Percentiles rank a stretch among this genome's conserved stretches.
Evolutionary conservation across 768 basidiomycete species (phyloP).

Genomic region (Tubosaeta brunneosetosa): DNA sequence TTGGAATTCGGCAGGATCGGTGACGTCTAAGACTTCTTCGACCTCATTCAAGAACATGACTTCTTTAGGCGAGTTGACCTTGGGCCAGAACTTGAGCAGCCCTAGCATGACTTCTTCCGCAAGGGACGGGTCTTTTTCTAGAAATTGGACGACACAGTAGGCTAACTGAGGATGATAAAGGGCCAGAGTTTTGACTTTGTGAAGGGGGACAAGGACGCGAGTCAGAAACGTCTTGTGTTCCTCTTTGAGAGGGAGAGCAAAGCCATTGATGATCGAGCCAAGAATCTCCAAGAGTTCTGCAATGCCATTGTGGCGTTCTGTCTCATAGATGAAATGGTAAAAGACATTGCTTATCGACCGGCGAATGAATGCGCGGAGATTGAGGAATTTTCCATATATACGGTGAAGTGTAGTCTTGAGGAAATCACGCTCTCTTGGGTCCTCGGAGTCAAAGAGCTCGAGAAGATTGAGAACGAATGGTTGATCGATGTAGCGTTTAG

Average conservation of each 20-base stretch:
- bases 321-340: slow-evolving; percentile 98
- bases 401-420: slow-evolving; percentile 98
- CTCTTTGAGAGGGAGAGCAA: slow-evolving; percentile 95
- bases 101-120: slow-evolving; percentile 97
- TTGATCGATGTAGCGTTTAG: slow-evolving; percentile 97
- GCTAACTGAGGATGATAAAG: slow-evolving; percentile 99
- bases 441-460: slow-evolving; percentile 97
- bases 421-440: slow-evolving; percentile 98
- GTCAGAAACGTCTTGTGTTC: slow-evolving; percentile 98
- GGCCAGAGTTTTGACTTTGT: slow-evolving; percentile 97
- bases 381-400: slow-evolving; percentile 99
- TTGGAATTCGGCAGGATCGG: slow-evolving; percentile 92
- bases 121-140: slow-evolving; percentile 90
- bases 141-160: slow-evolving; percentile 97
- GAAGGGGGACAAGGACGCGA: slow-evolving; percentile 88
- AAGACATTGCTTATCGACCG: slow-evolving; percentile 99
- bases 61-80: slow-evolving; percentile 98
- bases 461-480: slow-evolving; percentile 92
- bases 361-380: slow-evolving; percentile 96
- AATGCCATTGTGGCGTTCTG: slow-evolving; percentile 98
- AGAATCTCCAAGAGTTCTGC: slow-evolving; percentile 97
- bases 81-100: slow-evolving; percentile 97
- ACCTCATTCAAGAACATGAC: slow-evolving; percentile 99
- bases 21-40: slow-evolving; percentile 97
- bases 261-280: slow-evolving; percentile 99